A percentile compares a stretch with the other conserved stretches of the same genome.
These are phyloP conservation scores for Zymoseptoria passerinii DNA, from an alignment of 2,329 filamentous ascomycete genomes.

Conservation along the genomic window DNA sequence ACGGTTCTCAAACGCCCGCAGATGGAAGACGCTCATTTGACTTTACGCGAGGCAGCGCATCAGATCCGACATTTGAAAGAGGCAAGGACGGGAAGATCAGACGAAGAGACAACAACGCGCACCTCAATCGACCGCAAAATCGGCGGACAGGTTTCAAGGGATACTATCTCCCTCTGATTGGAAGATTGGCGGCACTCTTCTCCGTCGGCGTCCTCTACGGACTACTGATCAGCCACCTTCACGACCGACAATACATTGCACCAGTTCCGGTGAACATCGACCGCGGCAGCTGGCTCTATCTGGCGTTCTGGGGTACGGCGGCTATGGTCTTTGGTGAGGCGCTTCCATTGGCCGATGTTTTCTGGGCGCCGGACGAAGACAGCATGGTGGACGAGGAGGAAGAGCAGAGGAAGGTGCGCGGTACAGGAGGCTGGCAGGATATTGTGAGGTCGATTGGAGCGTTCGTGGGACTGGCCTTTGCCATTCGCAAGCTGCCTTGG, in stretches of 20 bases:
- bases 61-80: background rate
- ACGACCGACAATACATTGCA: constrained; percentile 57
- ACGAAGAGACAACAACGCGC: constrained; percentile 18
- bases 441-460: constrained; percentile 61
- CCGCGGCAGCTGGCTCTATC: constrained; percentile 55
- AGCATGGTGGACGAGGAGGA: constrained; percentile 22
- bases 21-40: constrained; percentile 23
- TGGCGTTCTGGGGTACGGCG: constrained; percentile 71
- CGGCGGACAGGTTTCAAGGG: constrained; percentile 21
- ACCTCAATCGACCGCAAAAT: constrained; percentile 9
- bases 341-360: constrained; percentile 72
- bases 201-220: constrained; percentile 76
- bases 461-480: constrained; percentile 66
- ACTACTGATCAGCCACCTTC: constrained; percentile 68
- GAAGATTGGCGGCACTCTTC: constrained; percentile 53
- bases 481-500: constrained; percentile 87
- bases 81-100: constrained; percentile 15
- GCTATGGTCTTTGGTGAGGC: constrained; percentile 71
- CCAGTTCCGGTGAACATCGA: constrained; percentile 54
- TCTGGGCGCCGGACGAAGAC: constrained; percentile 54
- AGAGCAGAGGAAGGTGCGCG: constrained; percentile 11
- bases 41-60: constrained; percentile 11
- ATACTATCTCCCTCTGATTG: constrained; percentile 37
- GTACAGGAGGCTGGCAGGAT: constrained; percentile 53
- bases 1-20: constrained; percentile 62